These are phyloP conservation scores for Sporothrix pseudoabietina DNA, from an alignment of 2,329 filamentous ascomycete genomes.

Conservation along the genomic window DNA sequence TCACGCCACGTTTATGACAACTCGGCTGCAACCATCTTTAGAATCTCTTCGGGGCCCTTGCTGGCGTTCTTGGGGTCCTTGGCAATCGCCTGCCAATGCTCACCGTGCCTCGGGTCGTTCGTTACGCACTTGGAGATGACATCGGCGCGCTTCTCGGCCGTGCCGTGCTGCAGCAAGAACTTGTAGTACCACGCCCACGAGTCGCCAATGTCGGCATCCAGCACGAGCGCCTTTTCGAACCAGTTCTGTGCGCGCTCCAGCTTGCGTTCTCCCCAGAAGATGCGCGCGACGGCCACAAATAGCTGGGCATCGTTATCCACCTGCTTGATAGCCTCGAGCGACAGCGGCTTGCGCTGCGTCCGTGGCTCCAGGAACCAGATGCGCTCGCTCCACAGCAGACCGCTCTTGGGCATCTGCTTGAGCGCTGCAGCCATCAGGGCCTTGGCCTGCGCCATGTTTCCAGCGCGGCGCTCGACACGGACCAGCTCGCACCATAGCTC, in stretches of 20 bases:
- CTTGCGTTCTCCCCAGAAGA: slow-evolving; percentile 92
- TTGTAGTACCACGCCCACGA: slow-evolving; percentile 99
- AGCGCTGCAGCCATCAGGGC: slow-evolving; percentile 90
- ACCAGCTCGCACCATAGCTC: slow-evolving; percentile 94
- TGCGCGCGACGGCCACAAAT: slow-evolving; percentile 88
- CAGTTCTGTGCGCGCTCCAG: slow-evolving; percentile 93
- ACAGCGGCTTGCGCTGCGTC: slow-evolving; percentile 88
- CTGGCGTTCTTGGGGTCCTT: slow-evolving; percentile 84
- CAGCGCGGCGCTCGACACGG: slow-evolving; percentile 83
- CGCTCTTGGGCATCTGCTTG: slow-evolving; percentile 86
- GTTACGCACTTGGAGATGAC: slow-evolving; percentile 77
- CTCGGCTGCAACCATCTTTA: slow-evolving; percentile 73
- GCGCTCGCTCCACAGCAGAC: slow-evolving; percentile 87
- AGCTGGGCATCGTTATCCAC: slow-evolving; percentile 88
- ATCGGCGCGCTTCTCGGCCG: slow-evolving; percentile 86
- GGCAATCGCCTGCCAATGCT: slow-evolving; percentile 82
- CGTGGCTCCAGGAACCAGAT: slow-evolving; percentile 93
- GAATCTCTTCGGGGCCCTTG: slow-evolving; percentile 74
- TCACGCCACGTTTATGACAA: slow-evolving; percentile 32
- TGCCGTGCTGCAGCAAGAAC: slow-evolving; percentile 89
- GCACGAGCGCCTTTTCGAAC: slow-evolving; percentile 93
- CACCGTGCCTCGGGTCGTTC: slow-evolving; percentile 88
- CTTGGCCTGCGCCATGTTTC: slow-evolving; percentile 81
- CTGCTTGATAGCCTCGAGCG: slow-evolving; percentile 93
- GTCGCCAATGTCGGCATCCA: slow-evolving; percentile 86